Evolutionary conservation across 148 eudicot species (phyloP).

Genomic region (Fagopyrum tataricum): DNA sequence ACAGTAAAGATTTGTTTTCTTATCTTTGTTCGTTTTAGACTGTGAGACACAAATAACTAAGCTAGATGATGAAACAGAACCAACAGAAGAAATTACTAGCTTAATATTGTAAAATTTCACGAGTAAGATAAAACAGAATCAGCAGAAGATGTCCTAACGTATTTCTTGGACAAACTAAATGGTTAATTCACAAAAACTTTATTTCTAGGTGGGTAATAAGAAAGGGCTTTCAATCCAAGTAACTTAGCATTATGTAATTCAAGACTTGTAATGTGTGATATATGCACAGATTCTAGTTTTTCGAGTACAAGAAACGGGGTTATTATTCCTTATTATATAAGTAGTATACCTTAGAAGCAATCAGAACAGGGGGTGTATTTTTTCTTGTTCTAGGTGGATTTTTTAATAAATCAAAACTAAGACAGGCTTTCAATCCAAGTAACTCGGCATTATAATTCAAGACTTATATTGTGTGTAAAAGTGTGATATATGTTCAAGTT

Average conservation of each 20-base stretch:
- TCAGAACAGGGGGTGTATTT: neutral
- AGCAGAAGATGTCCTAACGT: no score
- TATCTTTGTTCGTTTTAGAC: neutral
- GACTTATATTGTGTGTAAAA: no score
- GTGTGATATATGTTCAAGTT: no score
- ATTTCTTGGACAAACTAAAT: neutral
- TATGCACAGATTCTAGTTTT: neutral
- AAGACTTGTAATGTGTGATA: neutral
- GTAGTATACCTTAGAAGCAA: no score
- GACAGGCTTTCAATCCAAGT: no score
- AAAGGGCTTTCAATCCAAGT: neutral
- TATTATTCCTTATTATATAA: neutral
- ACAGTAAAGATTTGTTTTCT: neutral
- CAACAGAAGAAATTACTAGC: neutral
- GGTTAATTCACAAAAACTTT: neutral
- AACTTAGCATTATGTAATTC: neutral
- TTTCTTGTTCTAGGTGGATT: no score
- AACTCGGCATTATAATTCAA: no score
- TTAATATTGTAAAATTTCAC: neutral
- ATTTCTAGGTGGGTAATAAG: neutral
- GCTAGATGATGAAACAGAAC: neutral
- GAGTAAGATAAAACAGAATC: neutral
- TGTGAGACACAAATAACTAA: neutral
- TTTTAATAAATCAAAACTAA: no score
- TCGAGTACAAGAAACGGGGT: neutral